Evolutionary conservation across 495 filamentous ascomycete genomes (phyloP).

Genomic region (Aspergillus sclerotioniger): DNA sequence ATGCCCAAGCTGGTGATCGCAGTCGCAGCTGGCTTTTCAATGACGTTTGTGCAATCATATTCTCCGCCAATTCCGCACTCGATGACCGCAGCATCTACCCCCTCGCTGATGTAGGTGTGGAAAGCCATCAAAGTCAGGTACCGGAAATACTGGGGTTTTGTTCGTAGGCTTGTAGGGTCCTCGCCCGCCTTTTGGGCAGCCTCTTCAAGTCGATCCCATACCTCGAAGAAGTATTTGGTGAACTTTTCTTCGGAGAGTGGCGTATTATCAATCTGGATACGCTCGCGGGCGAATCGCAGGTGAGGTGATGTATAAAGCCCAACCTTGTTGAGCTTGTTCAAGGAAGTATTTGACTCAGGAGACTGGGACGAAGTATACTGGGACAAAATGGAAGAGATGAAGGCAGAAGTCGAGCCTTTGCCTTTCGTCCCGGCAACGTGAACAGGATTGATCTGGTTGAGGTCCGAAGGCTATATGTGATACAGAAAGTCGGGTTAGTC

Average conservation of each 20-base stretch:
- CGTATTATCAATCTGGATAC: conserved; percentile 76
- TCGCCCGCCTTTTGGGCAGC: conserved; percentile 46
- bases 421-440: conserved; percentile 94
- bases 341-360: conserved; percentile 31
- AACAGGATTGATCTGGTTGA: conserved; percentile 70
- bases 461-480: conserved; percentile 61
- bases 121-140: conserved; percentile 89
- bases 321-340: conserved; percentile 51
- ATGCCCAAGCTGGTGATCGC: conserved; percentile 87
- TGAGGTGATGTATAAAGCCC: conserved; percentile 90
- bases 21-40: conserved; percentile 66
- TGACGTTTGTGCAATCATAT: conserved; percentile 91
- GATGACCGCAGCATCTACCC: conserved; percentile 78
- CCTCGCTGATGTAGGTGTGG: conserved; percentile 78
- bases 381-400: conserved; percentile 56
- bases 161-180: conserved; percentile 42
- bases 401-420: conserved; percentile 64
- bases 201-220: conserved; percentile 74
- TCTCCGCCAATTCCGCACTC: conserved; percentile 94
- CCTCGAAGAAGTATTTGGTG: conserved; percentile 81
- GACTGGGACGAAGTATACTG: conserved; percentile 52
- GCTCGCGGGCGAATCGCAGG: conserved; percentile 81
- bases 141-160: conserved; percentile 85
- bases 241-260: conserved; percentile 77
- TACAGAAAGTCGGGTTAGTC: not conserved